Conservation (phyloP, 148 eudicot species). For the Camellia japonica region DNA sequence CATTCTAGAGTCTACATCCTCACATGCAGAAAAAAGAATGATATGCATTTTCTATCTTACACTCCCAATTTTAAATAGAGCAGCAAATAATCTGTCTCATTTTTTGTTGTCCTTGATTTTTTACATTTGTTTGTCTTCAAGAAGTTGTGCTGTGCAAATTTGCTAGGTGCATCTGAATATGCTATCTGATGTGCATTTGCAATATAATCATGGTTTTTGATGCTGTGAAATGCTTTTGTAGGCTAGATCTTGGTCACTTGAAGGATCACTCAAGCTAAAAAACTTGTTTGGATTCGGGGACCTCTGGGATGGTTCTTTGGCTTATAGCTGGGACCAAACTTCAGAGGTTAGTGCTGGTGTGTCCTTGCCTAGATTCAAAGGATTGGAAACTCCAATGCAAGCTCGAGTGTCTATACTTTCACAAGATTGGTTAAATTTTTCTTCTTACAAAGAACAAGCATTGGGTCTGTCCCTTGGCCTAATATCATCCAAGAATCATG, state of each 20-base stretch:
- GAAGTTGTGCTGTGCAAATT: neutral
- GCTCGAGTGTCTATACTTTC: slow-evolving; percentile 82
- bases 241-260: slow-evolving; percentile 86
- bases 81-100: neutral
- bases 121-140: neutral
- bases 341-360: slow-evolving; percentile 81
- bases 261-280: slow-evolving; percentile 77
- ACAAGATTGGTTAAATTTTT: slow-evolving; percentile 84
- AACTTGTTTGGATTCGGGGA: slow-evolving; percentile 85
- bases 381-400: slow-evolving; percentile 53
- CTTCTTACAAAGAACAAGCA: slow-evolving; percentile 80
- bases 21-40: neutral
- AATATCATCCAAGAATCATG: slow-evolving; percentile 65
- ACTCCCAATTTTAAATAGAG: neutral
- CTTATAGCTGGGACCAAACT: slow-evolving; percentile 85
- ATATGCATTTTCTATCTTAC: neutral
- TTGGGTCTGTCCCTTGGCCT: slow-evolving; percentile 76
- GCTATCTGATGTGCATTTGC: neutral
- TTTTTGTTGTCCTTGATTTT: neutral
- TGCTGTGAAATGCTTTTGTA: slow-evolving; percentile 35
- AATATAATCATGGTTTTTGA: neutral
- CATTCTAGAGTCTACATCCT: neutral
- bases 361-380: slow-evolving; percentile 62
- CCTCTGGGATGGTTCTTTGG: slow-evolving; percentile 77
- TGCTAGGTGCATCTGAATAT: slow-evolving; percentile 2